Conservation (phyloP, 2,329 filamentous ascomycete species). For the Claviceps digitariae region DNA sequence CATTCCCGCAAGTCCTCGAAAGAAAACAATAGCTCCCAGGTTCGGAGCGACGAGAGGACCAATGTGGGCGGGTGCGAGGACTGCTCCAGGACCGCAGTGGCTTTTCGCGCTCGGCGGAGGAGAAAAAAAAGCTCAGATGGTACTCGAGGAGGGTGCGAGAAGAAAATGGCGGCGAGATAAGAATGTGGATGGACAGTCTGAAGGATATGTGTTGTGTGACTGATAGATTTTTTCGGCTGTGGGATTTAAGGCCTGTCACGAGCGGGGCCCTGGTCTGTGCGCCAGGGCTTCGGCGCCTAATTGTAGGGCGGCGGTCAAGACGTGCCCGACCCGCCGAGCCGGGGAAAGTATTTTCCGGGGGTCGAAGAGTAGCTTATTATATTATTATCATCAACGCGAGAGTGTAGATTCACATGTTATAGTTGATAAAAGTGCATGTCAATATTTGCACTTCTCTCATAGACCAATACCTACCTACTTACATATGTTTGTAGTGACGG, state of each 20-base stretch:
- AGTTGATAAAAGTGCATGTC: too few species aligned
- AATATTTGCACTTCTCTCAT: too few species aligned
- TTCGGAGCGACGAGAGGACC: neutral
- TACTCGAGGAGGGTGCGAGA: too few species aligned
- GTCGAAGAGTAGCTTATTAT: too few species aligned
- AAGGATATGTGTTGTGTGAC: neutral
- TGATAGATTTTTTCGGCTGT: neutral
- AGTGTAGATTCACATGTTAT: too few species aligned
- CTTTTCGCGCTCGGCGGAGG: neutral
- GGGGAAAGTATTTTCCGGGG: neutral
- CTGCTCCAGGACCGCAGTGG: neutral
- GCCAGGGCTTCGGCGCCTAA: neutral
- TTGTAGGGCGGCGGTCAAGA: neutral
- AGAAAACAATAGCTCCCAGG: neutral
- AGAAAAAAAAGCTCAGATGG: neutral
- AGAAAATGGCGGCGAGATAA: neutral
- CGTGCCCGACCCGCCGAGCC: too few species aligned
- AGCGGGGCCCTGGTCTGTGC: neutral
- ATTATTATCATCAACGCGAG: too few species aligned
- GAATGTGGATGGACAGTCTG: neutral
- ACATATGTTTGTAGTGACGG: neutral
- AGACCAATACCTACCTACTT: too few species aligned
- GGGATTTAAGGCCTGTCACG: neutral
- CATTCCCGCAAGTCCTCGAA: neutral
- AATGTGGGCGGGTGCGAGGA: neutral